These are phyloP conservation scores for Suillus brevipes DNA, from an alignment of 768 basidiomycete species.

Conservation along the genomic window DNA sequence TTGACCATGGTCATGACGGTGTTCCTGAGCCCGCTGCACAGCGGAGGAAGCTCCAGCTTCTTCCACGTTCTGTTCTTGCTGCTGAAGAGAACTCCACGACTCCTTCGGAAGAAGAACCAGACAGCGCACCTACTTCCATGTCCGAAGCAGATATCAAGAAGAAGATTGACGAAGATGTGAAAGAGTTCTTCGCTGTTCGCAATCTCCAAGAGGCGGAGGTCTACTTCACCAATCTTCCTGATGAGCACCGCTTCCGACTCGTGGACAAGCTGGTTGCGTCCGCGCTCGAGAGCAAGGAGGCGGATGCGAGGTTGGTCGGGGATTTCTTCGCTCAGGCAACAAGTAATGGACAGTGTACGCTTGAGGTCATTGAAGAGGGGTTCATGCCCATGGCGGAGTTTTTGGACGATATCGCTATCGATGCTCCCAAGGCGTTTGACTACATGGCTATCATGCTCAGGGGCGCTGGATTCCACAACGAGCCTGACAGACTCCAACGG, in stretches of 20 bases:
- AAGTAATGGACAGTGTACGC: constrained; percentile 58
- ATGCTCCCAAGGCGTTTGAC: constrained; percentile 1
- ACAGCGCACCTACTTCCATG: constrained; percentile 47
- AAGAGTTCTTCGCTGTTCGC: constrained; percentile 86
- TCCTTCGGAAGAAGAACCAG: constrained; percentile 52
- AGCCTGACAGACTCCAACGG: constrained; percentile 55
- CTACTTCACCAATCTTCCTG: constrained; percentile 78
- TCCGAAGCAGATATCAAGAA: constrained; percentile 66
- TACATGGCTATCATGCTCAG: constrained; percentile 62
- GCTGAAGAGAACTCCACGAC: constrained; percentile 46
- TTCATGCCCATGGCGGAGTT: constrained; percentile 69
- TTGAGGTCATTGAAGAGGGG: constrained; percentile 71
- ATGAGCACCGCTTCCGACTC: constrained; percentile 60
- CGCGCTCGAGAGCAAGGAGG: constrained; percentile 81
- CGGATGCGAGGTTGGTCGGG: constrained; percentile 75
- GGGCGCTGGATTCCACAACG: constrained; percentile 58
- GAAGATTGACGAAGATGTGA: constrained; percentile 79
- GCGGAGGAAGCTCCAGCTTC: constrained; percentile 72
- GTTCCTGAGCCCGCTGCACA: constrained; percentile 49
- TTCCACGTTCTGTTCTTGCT: constrained; percentile 73
- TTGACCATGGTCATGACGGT: constrained; percentile 48
- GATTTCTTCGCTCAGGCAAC: constrained; percentile 68
- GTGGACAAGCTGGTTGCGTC: constrained; percentile 73
- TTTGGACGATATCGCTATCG: constrained; percentile 82
- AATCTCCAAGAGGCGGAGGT: constrained; percentile 85